Evolutionary conservation across 2,329 filamentous ascomycete genomes (phyloP).

Genomic region (Pyrenophora tritici-repentis): DNA sequence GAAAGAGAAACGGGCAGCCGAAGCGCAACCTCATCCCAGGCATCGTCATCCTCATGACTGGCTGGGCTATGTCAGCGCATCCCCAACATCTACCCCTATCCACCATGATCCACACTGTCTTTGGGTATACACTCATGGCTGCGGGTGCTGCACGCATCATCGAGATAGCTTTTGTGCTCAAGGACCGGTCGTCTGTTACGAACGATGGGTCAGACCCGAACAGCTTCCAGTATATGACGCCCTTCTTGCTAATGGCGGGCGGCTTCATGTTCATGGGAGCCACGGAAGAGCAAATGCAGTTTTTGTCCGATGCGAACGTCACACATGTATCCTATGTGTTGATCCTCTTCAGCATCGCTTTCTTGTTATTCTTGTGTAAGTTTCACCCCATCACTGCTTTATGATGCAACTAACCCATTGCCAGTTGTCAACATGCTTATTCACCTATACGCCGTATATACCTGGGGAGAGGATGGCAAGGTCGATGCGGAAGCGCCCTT

Average conservation of each 20-base stretch:
- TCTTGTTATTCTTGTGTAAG: constrained; percentile 84
- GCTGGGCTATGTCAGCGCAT: constrained; percentile 94
- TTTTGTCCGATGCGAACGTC: constrained; percentile 74
- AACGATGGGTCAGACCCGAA: constrained; percentile 72
- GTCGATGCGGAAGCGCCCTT: constrained; percentile 44
- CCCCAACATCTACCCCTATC: constrained; percentile 83
- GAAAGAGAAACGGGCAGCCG: constrained; percentile 78
- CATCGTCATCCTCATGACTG: constrained; percentile 88
- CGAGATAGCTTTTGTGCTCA: constrained; percentile 86
- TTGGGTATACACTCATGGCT: constrained; percentile 94
- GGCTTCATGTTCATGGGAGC: constrained; percentile 98
- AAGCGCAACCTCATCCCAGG: constrained; percentile 92
- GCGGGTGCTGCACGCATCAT: constrained; percentile 83
- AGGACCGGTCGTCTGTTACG: constrained; percentile 68
- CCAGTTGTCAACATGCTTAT: constrained; percentile 81
- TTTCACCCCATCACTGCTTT: accelerated
- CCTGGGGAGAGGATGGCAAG: constrained; percentile 51
- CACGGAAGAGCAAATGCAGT: constrained; percentile 91
- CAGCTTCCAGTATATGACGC: constrained; percentile 72
- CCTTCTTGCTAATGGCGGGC: constrained; percentile 82
- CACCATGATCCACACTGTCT: constrained; percentile 84
- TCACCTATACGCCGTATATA: constrained; percentile 74
- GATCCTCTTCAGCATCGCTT: constrained; percentile 87
- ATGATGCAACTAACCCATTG: constrained; percentile 15
- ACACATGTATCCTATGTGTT: constrained; percentile 92